Evolutionary conservation across 2,329 filamentous ascomycete species (phyloP).

Genomic region (Fusarium ramigenum): DNA sequence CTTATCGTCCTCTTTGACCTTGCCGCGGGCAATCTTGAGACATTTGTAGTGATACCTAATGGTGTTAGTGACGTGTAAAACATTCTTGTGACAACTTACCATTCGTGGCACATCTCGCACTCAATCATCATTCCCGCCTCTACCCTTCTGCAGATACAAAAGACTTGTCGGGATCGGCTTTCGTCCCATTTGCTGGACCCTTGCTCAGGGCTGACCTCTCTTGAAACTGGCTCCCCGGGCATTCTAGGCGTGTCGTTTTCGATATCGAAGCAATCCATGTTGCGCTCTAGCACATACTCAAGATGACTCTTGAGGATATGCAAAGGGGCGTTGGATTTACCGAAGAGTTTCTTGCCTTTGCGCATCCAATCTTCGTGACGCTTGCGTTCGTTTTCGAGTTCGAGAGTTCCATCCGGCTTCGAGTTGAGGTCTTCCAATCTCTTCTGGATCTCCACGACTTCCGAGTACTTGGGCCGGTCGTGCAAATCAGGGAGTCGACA

Average conservation of each 20-base stretch:
- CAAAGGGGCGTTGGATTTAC: slow-evolving; percentile 95
- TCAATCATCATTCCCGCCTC: slow-evolving; percentile 99
- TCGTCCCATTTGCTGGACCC: slow-evolving; percentile 67
- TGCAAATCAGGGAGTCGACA: slow-evolving; percentile 79
- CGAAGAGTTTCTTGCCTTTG: slow-evolving; percentile 95
- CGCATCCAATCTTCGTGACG: slow-evolving; percentile 99
- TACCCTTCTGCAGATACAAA: slow-evolving; percentile 92
- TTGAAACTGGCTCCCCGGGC: slow-evolving; percentile 90
- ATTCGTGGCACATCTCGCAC: slow-evolving; percentile 97
- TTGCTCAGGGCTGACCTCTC: slow-evolving; percentile 73
- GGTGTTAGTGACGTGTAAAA: background rate
- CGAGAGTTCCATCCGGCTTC: slow-evolving; percentile 88
- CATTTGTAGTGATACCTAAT: slow-evolving; percentile 96
- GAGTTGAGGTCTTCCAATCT: slow-evolving; percentile 89
- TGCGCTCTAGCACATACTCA: slow-evolving; percentile 90
- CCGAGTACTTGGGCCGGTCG: slow-evolving; percentile 84
- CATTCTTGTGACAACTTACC: slow-evolving; percentile 64
- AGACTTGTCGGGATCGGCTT: slow-evolving; percentile 78
- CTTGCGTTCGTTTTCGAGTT: slow-evolving; percentile 93
- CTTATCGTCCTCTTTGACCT: slow-evolving; percentile 98
- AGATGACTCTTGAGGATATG: slow-evolving; percentile 96
- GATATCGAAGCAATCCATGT: slow-evolving; percentile 90
- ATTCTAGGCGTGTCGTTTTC: slow-evolving; percentile 83
- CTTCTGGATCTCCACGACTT: slow-evolving; percentile 91
- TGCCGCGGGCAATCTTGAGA: slow-evolving; percentile 95